Percentiles rank a stretch among this genome's conserved stretches.
Evolutionary conservation across 2,329 filamentous ascomycete genomes (phyloP).

Genomic region (Pyricularia sp.): DNA sequence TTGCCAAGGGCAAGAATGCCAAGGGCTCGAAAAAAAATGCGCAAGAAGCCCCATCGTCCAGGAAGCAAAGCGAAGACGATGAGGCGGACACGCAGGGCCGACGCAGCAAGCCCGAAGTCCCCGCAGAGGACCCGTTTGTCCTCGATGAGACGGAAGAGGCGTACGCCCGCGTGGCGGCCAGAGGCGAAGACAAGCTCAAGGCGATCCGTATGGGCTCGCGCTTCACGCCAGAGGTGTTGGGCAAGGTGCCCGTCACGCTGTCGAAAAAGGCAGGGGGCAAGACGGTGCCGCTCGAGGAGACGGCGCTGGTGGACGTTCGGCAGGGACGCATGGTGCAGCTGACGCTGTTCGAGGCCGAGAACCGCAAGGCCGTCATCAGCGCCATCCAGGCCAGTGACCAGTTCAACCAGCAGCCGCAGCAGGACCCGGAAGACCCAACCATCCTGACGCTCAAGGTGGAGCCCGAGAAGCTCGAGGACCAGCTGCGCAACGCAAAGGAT

Average conservation of each 20-base stretch:
- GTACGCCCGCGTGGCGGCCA: constrained; percentile 11
- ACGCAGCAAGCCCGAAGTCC: constrained; percentile 6
- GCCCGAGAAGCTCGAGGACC: constrained; percentile 38
- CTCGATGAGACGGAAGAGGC: constrained; percentile 13
- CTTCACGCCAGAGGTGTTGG: constrained; percentile 13
- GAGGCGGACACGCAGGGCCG: constrained; percentile 4
- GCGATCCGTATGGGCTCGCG: constrained; percentile 11
- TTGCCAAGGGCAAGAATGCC: constrained; percentile 12
- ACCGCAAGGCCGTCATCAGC: constrained; percentile 12
- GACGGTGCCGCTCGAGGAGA: constrained; percentile 11
- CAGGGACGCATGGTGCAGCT: constrained; percentile 15
- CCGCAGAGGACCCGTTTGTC: constrained; percentile 9
- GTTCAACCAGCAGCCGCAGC: constrained; percentile 31
- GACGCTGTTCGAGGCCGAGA: constrained; percentile 12
- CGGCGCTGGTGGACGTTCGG: constrained; percentile 12
- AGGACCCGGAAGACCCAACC: constrained; percentile 46
- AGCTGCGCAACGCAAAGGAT: constrained; percentile 32
- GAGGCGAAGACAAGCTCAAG: constrained; percentile 12
- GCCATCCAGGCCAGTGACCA: constrained; percentile 12
- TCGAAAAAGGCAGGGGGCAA: neutral
- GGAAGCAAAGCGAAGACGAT: neutral
- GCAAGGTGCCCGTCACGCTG: constrained; percentile 8
- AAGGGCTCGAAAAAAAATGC: constrained; percentile 6
- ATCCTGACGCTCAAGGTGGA: constrained; percentile 47
- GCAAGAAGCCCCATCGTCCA: neutral